Evolutionary conservation across 352 stramenopile species (phyloP), one percentile per base, ranked within the genome.

Genomic region (Phytophthora meadii): DNA sequence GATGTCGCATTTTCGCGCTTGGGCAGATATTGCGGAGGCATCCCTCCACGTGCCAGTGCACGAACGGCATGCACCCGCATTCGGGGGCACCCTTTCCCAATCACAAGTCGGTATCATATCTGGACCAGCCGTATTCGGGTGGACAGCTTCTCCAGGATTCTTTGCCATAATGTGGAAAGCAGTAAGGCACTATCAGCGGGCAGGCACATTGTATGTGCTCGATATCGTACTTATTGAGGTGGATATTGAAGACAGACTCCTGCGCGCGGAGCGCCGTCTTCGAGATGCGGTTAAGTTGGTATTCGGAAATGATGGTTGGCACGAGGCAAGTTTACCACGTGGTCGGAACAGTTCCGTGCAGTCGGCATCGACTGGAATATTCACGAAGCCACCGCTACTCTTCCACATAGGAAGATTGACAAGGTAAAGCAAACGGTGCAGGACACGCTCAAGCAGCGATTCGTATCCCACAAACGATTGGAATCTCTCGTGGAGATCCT

Each of bases 331-430:
- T 42, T 54, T 10, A 42, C 3, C 5, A 46, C 22, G 0, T 45
- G 32, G 49, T 36, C 34, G 1, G 32, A 15, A 4, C 10, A 15
- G 3, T 22, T 39, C 17, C 45, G 40, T 12, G 45, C 27, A 12
- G 45, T 52, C 5, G 45, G 45, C 0, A 52, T 52, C 15, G 45
- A 52, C 27, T 52, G 45, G 27, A 52, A 15, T 12, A 10, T 52
- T 25, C 27, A 24, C 10, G 27, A 52, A 12, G n/a, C 2, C 1
- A 14, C 5, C 2, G 27, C 39, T 6, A 25, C 45, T 4, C 24
- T 52, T 7, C 45, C 45, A 36, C 17, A 48, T 7, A 8, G 42
- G n/a, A 52, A 52, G 45, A 12, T 52, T 5, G 45, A 52, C 45
- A 36, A 52, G 28, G 11, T 14, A 4, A 52, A 52, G 7, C 4